Percentiles rank a stretch among this genome's conserved stretches.
phyloP scores from a whole-genome alignment of 345 rosid species.

The Arabis alpina region DNA sequence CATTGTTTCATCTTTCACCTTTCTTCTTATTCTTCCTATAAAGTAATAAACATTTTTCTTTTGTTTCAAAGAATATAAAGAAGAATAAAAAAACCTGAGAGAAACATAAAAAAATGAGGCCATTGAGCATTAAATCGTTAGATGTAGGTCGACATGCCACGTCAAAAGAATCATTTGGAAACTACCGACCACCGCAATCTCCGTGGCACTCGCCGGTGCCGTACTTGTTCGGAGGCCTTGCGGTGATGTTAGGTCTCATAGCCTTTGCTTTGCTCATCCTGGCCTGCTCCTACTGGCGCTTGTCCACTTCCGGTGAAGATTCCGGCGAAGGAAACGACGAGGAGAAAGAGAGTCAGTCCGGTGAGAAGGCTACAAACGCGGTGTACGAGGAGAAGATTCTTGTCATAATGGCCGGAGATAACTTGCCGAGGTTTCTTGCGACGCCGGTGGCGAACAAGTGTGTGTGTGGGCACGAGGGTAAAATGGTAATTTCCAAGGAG shows the following conservation, averaged over 20 bases:
- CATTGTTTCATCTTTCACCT: conserved; percentile 26
- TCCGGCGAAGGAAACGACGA: conserved; percentile 39
- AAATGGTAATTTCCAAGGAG: conserved; percentile 1
- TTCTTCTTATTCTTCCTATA: conserved; percentile 12
- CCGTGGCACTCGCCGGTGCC: conserved; percentile 87
- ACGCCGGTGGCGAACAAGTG: conserved; percentile 53
- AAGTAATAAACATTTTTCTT: background rate
- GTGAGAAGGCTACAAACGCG: conserved; percentile 20
- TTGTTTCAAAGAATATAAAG: background rate
- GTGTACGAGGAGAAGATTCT: conserved; percentile 60
- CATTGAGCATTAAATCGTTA: conserved; percentile 30
- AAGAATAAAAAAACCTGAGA: background rate
- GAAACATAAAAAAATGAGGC: conserved; percentile 12
- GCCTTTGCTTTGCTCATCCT: conserved; percentile 71
- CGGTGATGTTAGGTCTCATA: conserved; percentile 72
- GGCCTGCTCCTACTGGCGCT: conserved; percentile 73
- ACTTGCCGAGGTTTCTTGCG: conserved; percentile 68
- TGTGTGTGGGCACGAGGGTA: conserved; percentile 42
- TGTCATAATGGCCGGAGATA: conserved; percentile 79
- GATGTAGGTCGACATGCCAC: conserved; percentile 33
- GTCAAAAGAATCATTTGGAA: conserved; percentile 24
- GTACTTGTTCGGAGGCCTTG: conserved; percentile 74
- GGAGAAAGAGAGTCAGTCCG: conserved; percentile 42
- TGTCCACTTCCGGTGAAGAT: conserved; percentile 44
- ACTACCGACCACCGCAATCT: conserved; percentile 44